Base-by-base conservation (phyloP, 306 rosid genomes). In the Rosa multiflora region DNA sequence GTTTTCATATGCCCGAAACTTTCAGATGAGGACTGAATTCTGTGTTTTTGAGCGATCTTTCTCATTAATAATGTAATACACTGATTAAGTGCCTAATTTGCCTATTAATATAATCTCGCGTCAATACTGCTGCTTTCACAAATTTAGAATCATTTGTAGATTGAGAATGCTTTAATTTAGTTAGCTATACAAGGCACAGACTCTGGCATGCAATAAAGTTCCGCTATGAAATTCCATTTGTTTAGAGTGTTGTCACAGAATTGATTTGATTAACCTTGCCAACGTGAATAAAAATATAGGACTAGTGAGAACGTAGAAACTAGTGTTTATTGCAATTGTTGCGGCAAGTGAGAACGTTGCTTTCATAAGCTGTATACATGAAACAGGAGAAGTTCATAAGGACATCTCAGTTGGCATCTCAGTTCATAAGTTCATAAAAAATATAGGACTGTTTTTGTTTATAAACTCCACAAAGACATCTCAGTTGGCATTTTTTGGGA, bases 61-160 rank as follows among this genome's bases (percentile, higher is more conserved):
- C 48, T 63, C 13, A 0, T 18, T 61, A 46, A 76, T 76, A 63
- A 76, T 47, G 63, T 63, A 75, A 18, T 47, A 76, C 72, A 76
- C 72, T 62, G 4, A 26, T 62, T 8, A 76, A 62, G 48, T 46
- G 71, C 59, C 52, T 75, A 68, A 10, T 6, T 58, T 17, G 4
- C 51, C 18, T 3, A 43, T 21, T 8, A 59, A 37, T 9, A 32
- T 58, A 74, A 3, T 53, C 62, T 49, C 1, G 5, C 35, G 52
- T 46, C 11, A 12, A 26, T 42, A 42, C 56, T 47, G 8, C 75
- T 8, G 3, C 5, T 32, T 32, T 20, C 10, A 11, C 35, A 69
- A 67, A 10, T 44, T 44, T 43, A n/a, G 5, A 43, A 46, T 15
- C 39, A 12, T 23, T 23, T 58, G 64, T 58, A 11, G 37, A 59